Conservation (phyloP, 1,284 basidiomycete species). For the Cryptococcus wingfieldii region DNA sequence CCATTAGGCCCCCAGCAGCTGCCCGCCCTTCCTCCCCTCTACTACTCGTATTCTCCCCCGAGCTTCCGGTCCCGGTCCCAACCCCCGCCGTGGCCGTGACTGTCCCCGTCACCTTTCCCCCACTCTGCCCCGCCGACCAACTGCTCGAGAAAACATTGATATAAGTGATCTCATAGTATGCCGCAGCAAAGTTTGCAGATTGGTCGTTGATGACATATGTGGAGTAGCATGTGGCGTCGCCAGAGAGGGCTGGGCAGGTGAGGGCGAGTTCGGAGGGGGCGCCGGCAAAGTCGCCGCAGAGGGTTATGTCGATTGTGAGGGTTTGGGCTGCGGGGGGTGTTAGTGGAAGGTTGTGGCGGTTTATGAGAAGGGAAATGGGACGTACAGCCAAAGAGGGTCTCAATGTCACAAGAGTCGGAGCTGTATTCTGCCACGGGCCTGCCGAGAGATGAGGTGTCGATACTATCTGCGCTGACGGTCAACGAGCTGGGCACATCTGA, state of each 20-base stretch:
- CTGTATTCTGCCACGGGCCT: conserved; percentile 66
- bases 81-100: neutral
- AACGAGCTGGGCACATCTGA: conserved; percentile 58
- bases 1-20: no score
- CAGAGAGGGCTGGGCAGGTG: conserved; percentile 55
- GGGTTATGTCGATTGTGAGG: conserved; percentile 60
- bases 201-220: conserved; percentile 67
- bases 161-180: conserved; percentile 70
- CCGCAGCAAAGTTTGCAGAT: conserved; percentile 57
- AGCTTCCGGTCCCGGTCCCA: neutral
- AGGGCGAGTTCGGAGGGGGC: conserved; percentile 56
- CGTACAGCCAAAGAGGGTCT: conserved; percentile 56
- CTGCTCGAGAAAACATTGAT: conserved; percentile 50
- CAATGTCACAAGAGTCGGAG: conserved; percentile 58
- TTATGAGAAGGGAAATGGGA: conserved; percentile 6
- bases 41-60: neutral
- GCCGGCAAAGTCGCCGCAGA: conserved; percentile 57
- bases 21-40: no score
- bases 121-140: neutral
- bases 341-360: neutral
- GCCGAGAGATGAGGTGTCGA: conserved; percentile 65
- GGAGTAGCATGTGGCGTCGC: conserved; percentile 54
- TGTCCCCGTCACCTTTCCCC: neutral
- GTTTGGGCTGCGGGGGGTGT: conserved; percentile 1
- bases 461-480: conserved; percentile 53